A percentile compares a stretch with the other conserved stretches of the same genome.
Evolutionary conservation across 2,329 filamentous ascomycete genomes (phyloP).

Genomic region (Teratosphaeria epicoccoides): DNA sequence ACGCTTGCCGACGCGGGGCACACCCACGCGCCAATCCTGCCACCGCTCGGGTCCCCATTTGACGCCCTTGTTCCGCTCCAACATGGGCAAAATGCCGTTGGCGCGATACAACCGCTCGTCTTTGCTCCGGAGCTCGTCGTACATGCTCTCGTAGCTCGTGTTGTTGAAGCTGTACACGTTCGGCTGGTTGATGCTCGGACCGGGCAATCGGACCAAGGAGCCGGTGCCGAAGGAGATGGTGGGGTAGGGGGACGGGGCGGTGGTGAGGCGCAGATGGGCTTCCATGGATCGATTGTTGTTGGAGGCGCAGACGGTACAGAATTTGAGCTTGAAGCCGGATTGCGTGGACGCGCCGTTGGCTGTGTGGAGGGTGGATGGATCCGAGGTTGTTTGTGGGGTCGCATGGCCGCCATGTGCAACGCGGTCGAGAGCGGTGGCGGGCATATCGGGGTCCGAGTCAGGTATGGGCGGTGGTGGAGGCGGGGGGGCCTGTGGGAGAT

Average conservation of each 20-base stretch:
- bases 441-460: conserved; percentile 27
- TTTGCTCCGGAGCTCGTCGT: conserved; percentile 76
- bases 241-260: conserved; percentile 62
- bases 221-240: conserved; percentile 87
- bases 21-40: conserved; percentile 91
- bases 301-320: conserved; percentile 97
- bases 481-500: conserved; percentile 35
- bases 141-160: conserved; percentile 90
- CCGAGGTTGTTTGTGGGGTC: conserved; percentile 7
- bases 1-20: conserved; percentile 63
- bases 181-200: conserved; percentile 80
- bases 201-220: conserved; percentile 80
- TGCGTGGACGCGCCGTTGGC: conserved; percentile 31
- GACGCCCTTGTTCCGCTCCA: conserved; percentile 79
- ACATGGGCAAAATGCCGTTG: conserved; percentile 92
- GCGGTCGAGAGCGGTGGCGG: conserved; percentile 22
- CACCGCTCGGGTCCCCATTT: conserved; percentile 96
- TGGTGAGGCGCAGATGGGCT: conserved; percentile 85
- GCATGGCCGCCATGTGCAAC: conserved; percentile 4
- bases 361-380: conserved; percentile 7
- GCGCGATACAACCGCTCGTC: conserved; percentile 78
- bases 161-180: conserved; percentile 98
- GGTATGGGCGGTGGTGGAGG: conserved; percentile 38
- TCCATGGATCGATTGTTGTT: conserved; percentile 93
- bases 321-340: conserved; percentile 76